phyloP scores from a whole-genome alignment of 495 filamentous ascomycete species.

The Penicillium malachiteum region DNA sequence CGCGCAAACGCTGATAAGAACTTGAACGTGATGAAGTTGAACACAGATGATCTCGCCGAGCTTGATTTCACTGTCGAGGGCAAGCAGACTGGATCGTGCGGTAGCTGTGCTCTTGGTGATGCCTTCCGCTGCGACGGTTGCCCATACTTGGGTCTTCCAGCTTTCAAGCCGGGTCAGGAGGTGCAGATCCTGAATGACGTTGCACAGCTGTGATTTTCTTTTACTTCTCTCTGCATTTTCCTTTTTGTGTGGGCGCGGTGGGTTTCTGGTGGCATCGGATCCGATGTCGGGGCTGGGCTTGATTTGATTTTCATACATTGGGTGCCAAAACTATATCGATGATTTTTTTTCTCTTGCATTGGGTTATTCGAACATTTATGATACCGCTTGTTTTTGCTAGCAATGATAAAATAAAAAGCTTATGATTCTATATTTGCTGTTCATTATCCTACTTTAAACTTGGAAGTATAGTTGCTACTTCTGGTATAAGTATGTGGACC shows the following conservation, averaged over 20 bases:
- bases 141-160: slow-evolving; percentile 88
- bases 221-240: background rate
- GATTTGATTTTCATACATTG: background rate
- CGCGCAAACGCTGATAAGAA: slow-evolving; percentile 59
- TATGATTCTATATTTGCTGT: background rate
- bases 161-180: slow-evolving; percentile 96
- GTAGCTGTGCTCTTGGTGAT: slow-evolving; percentile 90
- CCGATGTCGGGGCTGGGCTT: slow-evolving; percentile 2
- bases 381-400: background rate
- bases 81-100: slow-evolving; percentile 82
- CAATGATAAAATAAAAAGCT: background rate
- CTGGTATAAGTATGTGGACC: background rate
- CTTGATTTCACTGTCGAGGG: slow-evolving; percentile 95
- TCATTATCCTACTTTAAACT: background rate
- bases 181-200: slow-evolving; percentile 82
- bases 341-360: background rate
- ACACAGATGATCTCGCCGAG: slow-evolving; percentile 71
- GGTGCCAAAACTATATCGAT: background rate
- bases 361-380: slow-evolving; percentile 2
- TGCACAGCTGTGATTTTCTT: slow-evolving; percentile 65
- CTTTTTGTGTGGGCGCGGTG: slow-evolving; percentile 1
- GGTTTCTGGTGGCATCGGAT: background rate
- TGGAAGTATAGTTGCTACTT: no score
- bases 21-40: slow-evolving; percentile 67
- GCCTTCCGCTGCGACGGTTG: slow-evolving; percentile 63